Conservation (phyloP, 2,329 filamentous ascomycete species). For the Stagonosporopsis cucurbitacearum region DNA sequence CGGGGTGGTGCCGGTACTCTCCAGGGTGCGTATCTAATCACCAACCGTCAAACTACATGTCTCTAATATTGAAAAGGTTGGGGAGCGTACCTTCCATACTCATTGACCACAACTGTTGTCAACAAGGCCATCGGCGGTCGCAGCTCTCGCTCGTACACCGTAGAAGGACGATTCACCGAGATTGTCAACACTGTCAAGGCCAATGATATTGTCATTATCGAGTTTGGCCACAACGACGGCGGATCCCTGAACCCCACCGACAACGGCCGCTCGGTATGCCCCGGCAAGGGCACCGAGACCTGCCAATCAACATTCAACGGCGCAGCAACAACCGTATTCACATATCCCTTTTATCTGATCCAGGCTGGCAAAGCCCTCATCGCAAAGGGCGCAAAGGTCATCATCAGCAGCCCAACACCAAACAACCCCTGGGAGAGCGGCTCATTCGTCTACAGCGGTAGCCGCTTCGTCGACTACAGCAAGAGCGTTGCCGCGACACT, state of each 20-base stretch:
- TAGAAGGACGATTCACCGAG: conserved; percentile 68
- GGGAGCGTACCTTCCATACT: conserved; percentile 66
- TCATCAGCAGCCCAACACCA: conserved; percentile 65
- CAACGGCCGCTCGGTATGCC: conserved; percentile 68
- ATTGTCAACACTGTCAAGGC: conserved; percentile 60
- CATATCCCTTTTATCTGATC: conserved; percentile 66
- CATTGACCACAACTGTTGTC: conserved; percentile 58
- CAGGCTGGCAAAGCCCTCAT: conserved; percentile 62
- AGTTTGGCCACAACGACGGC: conserved; percentile 77
- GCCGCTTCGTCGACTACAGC: conserved; percentile 64
- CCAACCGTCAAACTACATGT: background rate
- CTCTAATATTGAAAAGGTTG: conserved; percentile 57
- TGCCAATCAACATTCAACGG: conserved; percentile 62
- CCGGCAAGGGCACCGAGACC: conserved; percentile 60
- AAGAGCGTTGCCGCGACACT: conserved; percentile 54
- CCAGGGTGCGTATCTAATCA: conserved; percentile 42
- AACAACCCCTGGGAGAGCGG: conserved; percentile 69
- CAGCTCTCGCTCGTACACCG: conserved; percentile 69
- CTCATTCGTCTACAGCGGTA: conserved; percentile 55
- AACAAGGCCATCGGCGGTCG: conserved; percentile 72
- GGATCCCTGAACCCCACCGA: conserved; percentile 61
- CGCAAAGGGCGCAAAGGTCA: conserved; percentile 64
- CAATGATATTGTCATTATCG: conserved; percentile 72
- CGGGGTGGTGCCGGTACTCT: conserved; percentile 51
- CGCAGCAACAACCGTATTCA: conserved; percentile 63